Percentiles rank a stretch among this genome's conserved stretches.
Evolutionary conservation across 2,329 filamentous ascomycete genomes (phyloP).

Genomic region (Neonectria sp.): DNA sequence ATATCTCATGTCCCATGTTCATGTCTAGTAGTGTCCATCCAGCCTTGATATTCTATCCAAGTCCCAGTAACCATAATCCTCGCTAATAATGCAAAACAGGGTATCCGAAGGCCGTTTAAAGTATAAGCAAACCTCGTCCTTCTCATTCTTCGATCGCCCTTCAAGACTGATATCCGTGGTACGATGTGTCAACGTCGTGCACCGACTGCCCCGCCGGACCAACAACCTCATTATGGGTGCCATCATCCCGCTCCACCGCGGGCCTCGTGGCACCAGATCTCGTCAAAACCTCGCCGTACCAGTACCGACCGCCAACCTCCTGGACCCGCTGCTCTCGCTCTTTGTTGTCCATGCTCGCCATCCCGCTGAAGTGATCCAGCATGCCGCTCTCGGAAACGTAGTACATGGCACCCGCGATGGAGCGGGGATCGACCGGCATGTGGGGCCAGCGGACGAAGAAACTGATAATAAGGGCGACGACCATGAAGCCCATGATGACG

Average conservation of each 20-base stretch:
- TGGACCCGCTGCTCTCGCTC: constrained; percentile 41
- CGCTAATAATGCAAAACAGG: constrained; percentile 13
- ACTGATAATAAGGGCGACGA: constrained; percentile 56
- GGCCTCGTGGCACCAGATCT: constrained; percentile 38
- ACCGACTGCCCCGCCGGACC: constrained; percentile 17
- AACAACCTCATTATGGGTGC: constrained; percentile 29
- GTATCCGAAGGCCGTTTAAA: constrained; percentile 5
- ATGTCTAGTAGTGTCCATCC: not conserved
- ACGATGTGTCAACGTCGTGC: constrained; percentile 39
- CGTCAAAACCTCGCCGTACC: constrained; percentile 44
- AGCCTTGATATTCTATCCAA: not conserved
- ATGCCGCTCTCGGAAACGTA: constrained; percentile 53
- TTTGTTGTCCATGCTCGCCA: constrained; percentile 39
- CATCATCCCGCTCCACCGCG: constrained; percentile 47
- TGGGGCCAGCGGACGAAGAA: constrained; percentile 60
- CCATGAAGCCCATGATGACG: constrained; percentile 59
- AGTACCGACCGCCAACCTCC: constrained; percentile 43
- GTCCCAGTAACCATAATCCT: not conserved
- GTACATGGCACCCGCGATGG: constrained; percentile 62
- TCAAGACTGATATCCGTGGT: constrained; percentile 34
- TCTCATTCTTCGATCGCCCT: not conserved
- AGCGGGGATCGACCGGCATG: constrained; percentile 64
- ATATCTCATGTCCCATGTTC: not conserved
- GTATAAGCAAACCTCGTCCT: constrained; percentile 1
- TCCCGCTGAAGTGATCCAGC: constrained; percentile 43